Evolutionary conservation across 2,329 filamentous ascomycete genomes (phyloP).

Genomic region (Botrytis aclada): DNA sequence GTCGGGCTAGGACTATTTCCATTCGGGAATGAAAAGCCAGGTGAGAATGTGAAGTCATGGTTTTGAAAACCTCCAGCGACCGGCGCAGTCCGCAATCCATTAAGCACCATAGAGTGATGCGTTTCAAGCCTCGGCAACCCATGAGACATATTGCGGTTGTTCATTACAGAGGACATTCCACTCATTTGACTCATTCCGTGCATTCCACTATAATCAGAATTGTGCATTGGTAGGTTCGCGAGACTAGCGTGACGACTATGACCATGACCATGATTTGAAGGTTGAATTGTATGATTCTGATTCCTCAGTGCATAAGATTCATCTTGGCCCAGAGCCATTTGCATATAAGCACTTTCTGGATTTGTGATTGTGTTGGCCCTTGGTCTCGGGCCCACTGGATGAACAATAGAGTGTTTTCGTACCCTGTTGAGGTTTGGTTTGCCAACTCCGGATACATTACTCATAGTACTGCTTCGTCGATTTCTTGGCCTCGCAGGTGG

Average conservation of each 20-base stretch:
- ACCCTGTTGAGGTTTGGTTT: constrained; percentile 69
- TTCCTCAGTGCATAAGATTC: constrained; percentile 44
- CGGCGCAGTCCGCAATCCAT: constrained; percentile 76
- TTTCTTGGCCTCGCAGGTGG: constrained; percentile 83
- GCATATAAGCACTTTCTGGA: constrained; percentile 73
- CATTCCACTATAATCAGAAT: constrained; percentile 56
- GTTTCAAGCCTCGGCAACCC: constrained; percentile 83
- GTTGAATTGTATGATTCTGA: neutral
- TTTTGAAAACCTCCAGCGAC: constrained; percentile 59
- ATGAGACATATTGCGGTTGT: constrained; percentile 63
- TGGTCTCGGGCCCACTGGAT: constrained; percentile 71
- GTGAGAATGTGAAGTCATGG: constrained; percentile 72
- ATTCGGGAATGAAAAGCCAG: constrained; percentile 40
- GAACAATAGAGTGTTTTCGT: constrained; percentile 86
- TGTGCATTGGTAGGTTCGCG: constrained; percentile 61
- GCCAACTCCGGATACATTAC: constrained; percentile 58
- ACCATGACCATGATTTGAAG: constrained; percentile 1
- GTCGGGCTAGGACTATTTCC: constrained; percentile 59
- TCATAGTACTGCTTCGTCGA: constrained; percentile 81
- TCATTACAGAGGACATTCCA: constrained; percentile 67
- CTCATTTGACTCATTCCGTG: neutral
- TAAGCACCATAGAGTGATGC: constrained; percentile 57
- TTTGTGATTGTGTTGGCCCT: constrained; percentile 96
- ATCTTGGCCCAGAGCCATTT: constrained; percentile 49
- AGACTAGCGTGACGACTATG: constrained; percentile 70